A percentile compares a stretch with the other conserved stretches of the same genome.
phyloP scores from a whole-genome alignment of 495 filamentous ascomycete species.

The Aspergillus coremiiformis region DNA sequence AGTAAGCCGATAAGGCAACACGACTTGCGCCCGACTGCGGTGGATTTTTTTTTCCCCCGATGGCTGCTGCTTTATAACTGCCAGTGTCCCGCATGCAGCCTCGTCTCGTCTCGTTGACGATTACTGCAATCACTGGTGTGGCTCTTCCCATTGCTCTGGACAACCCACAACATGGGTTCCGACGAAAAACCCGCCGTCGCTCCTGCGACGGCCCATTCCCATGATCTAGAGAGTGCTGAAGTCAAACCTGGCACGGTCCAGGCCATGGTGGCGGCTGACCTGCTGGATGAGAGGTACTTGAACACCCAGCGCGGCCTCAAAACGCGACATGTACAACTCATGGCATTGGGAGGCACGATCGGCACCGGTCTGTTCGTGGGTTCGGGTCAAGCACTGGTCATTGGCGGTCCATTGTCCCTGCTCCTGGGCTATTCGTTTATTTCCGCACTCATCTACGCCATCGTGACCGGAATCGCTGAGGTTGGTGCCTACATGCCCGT shows the following conservation, averaged over 20 bases:
- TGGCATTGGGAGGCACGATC: conserved; percentile 62
- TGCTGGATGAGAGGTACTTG: conserved; percentile 34
- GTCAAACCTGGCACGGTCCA: conserved; percentile 12
- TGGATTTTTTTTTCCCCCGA: no score
- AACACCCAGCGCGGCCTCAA: conserved; percentile 38
- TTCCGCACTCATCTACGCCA: conserved; percentile 50
- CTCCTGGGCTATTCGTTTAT: conserved; percentile 59
- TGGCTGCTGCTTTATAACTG: not conserved
- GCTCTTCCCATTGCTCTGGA: not conserved
- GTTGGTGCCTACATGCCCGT: conserved; percentile 59
- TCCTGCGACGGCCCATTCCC: not conserved
- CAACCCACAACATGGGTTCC: not conserved
- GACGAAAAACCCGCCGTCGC: not conserved
- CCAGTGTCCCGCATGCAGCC: not conserved
- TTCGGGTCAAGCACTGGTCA: conserved; percentile 51
- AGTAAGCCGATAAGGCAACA: not conserved
- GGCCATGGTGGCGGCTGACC: conserved; percentile 28
- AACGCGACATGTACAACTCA: conserved; percentile 58
- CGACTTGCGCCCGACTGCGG: not conserved
- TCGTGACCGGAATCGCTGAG: conserved; percentile 59
- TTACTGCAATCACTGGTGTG: not conserved
- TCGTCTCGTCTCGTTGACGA: not conserved
- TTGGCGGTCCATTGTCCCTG: conserved; percentile 55
- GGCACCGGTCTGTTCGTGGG: conserved; percentile 54
- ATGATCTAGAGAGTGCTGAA: not conserved